Evolutionary conservation across 352 stramenopile species (phyloP).

Genomic region (Pythium pectinolyticum): DNA sequence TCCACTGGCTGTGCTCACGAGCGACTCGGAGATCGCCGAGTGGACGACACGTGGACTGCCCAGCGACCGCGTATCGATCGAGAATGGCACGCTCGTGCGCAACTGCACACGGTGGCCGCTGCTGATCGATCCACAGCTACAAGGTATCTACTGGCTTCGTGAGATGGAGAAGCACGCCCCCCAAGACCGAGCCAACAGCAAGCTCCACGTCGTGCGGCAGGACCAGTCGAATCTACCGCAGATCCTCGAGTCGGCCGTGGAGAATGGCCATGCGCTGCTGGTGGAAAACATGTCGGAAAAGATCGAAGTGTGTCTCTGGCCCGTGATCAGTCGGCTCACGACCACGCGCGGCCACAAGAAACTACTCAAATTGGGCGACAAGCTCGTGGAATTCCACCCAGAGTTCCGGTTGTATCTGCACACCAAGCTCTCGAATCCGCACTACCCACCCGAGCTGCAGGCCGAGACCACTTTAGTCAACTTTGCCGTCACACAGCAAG

Average conservation of each 20-base stretch:
- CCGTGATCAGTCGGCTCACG: conserved; percentile 73
- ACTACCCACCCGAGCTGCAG: conserved; percentile 90
- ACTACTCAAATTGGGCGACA: conserved; percentile 84
- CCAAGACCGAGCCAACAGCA: conserved; percentile 32
- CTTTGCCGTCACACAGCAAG: conserved; percentile 89
- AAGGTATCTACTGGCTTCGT: conserved; percentile 88
- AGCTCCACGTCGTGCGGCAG: conserved; percentile 80
- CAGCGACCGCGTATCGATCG: conserved; percentile 86
- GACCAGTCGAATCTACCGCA: conserved; percentile 79
- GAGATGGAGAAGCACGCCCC: conserved; percentile 76
- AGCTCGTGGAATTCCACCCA: conserved; percentile 79
- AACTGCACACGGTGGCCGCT: conserved; percentile 84
- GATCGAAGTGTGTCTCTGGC: conserved; percentile 86
- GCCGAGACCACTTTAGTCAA: conserved; percentile 92
- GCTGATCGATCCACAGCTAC: conserved; percentile 90
- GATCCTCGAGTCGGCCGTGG: conserved; percentile 76
- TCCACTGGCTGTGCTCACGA: conserved; percentile 71
- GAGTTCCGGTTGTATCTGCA: conserved; percentile 89
- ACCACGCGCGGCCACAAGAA: conserved; percentile 75
- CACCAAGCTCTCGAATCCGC: conserved; percentile 92
- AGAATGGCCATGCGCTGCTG: conserved; percentile 75
- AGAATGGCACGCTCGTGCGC: conserved; percentile 89
- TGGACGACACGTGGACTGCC: conserved; percentile 87
- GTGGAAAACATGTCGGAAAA: conserved; percentile 90
- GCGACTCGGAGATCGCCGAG: conserved; percentile 75